A percentile compares a stretch with the other conserved stretches of the same genome.
These are phyloP conservation scores for Leptographium wingfieldii DNA, from an alignment of 2,329 filamentous ascomycete species.

Conservation along the genomic window DNA sequence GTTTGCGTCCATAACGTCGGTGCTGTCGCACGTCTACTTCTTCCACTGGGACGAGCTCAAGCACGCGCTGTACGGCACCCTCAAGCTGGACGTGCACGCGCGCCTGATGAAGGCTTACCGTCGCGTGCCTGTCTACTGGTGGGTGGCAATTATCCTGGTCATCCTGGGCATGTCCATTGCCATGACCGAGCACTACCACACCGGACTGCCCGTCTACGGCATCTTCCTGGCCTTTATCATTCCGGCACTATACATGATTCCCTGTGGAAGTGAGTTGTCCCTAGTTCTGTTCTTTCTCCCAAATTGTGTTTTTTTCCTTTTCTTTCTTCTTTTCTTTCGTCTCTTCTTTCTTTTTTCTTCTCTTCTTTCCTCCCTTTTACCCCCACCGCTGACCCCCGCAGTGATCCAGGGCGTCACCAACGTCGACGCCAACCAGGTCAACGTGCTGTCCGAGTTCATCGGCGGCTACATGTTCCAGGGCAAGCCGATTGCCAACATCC, in stretches of 20 bases:
- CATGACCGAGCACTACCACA: constrained; percentile 31
- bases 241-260: constrained; percentile 31
- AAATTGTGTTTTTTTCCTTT: not conserved
- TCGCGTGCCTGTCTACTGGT: constrained; percentile 33
- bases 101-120: constrained; percentile 15
- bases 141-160: constrained; percentile 20
- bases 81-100: constrained; percentile 13
- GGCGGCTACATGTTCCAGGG: constrained; percentile 34
- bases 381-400: not conserved
- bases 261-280: constrained; percentile 22
- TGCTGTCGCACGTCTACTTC: constrained; percentile 37
- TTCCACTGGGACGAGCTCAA: constrained; percentile 47
- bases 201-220: constrained; percentile 30
- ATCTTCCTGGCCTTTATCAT: constrained; percentile 30
- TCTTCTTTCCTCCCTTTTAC: not conserved
- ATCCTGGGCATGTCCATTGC: constrained; percentile 24
- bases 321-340: not conserved
- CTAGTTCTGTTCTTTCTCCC: not conserved
- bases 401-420: constrained; percentile 35
- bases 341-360: not conserved
- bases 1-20: constrained; percentile 35
- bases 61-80: constrained; percentile 16
- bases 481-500: constrained; percentile 31
- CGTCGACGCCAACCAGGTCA: constrained; percentile 34
- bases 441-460: constrained; percentile 34